These are phyloP conservation scores for Yarrowia osloensis DNA, from an alignment of 805 yeast species.

Conservation along the genomic window DNA sequence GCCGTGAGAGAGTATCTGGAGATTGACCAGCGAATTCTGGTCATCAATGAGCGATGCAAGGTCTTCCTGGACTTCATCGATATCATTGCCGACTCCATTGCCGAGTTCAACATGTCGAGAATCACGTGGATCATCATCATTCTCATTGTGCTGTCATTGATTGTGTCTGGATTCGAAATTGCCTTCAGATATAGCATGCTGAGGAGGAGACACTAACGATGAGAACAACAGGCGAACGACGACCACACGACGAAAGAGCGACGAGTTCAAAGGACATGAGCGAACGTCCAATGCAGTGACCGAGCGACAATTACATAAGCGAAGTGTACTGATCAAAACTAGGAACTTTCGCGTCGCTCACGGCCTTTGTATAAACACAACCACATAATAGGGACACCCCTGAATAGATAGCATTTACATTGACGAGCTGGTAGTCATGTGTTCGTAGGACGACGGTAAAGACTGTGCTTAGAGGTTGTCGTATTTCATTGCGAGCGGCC, in stretches of 20 bases:
- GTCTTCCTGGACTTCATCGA: slow-evolving; percentile 93
- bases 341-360: no score
- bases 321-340: no score
- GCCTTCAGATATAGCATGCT: slow-evolving; percentile 56
- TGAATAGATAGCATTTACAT: neutral
- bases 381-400: neutral
- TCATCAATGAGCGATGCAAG: slow-evolving; percentile 87
- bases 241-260: no score
- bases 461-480: no score
- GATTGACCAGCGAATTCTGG: slow-evolving; percentile 92
- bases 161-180: slow-evolving; percentile 76
- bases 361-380: neutral
- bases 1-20: slow-evolving; percentile 92
- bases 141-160: slow-evolving; percentile 73
- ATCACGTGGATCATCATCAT: slow-evolving; percentile 88
- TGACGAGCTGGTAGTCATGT: no score
- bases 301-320: no score
- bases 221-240: no score
- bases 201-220: neutral
- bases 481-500: no score
- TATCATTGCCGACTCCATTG: slow-evolving; percentile 89
- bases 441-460: no score
- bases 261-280: no score
- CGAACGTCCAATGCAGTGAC: no score
- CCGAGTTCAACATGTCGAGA: slow-evolving; percentile 87